Base-by-base conservation (phyloP, 2,329 filamentous ascomycete species). In the Cladobotryum mycophilum region DNA sequence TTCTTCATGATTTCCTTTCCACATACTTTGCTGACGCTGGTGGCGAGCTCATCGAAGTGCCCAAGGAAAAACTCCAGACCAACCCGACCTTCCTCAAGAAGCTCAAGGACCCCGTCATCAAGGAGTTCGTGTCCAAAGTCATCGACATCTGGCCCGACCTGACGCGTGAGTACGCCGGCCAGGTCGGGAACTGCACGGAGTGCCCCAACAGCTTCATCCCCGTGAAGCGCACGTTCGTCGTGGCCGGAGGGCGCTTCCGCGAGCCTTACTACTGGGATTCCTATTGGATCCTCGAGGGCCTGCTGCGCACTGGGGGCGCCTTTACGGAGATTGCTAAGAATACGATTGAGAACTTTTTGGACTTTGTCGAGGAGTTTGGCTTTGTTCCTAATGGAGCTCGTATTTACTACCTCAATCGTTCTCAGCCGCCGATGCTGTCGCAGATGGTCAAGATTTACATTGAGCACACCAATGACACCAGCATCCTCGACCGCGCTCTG, bases 241-340 rank as follows among this genome's bases (percentile, higher is more conserved):
- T 87, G 14, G 82, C 83, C 3, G 83, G 83, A 12, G 83, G 84
- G n/a, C 80, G 84, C 30, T 87, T 87, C 70, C 74, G 83, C 34
- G 84, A 87, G 65, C 76, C 81, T 2, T 87, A 86, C 61, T 86
- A 86, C 64, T 86, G 83, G 83, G 82, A 86, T 63, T 82, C 80
- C 33, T 86, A 79, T 68, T 85, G 81, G 82, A 84, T 86, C 45
- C 58, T 86, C 43, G 78, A 84, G 65, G 84, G 84, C 20, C 71
- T 87, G 20, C 66, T 86, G 34, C 76, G 83, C 43, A 86, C 82
- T 0, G 76, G 80, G 14, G 84, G 83, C 36, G 76, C 76, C 41
- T 86, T 85, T 55, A 76, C 77, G 6, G 65, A 79, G 34, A 84
- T 86, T 53, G 78, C 82, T 4, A 75, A 74, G 61, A 85, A 86